These are phyloP conservation scores for Sugiyamaella mastotermitis DNA, from an alignment of 805 yeast species.

Conservation along the genomic window DNA sequence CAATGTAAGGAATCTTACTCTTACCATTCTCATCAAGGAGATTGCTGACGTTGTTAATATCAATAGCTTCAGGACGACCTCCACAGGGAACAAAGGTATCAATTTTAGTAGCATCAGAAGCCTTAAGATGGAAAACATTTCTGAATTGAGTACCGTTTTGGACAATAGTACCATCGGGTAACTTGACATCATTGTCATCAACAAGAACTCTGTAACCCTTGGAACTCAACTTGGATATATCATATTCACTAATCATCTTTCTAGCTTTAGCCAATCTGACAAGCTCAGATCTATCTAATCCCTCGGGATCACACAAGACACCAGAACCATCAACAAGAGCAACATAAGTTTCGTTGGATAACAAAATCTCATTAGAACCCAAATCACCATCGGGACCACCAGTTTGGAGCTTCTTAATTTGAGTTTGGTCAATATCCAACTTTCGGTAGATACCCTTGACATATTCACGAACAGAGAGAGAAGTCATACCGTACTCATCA, in stretches of 20 bases:
- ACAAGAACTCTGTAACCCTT: slow-evolving; percentile 79
- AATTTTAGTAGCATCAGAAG: slow-evolving; percentile 54
- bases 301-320: slow-evolving; percentile 86
- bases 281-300: slow-evolving; percentile 76
- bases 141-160: slow-evolving; percentile 86
- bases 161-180: slow-evolving; percentile 73
- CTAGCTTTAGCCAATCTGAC: slow-evolving; percentile 71
- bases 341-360: slow-evolving; percentile 80
- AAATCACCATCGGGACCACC: slow-evolving; percentile 99
- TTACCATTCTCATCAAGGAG: slow-evolving; percentile 78
- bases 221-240: slow-evolving; percentile 56
- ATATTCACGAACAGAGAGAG: slow-evolving; percentile 86
- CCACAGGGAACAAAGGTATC: slow-evolving; percentile 97
- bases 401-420: slow-evolving; percentile 80
- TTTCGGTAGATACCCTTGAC: slow-evolving; percentile 84
- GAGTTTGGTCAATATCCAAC: slow-evolving; percentile 50
- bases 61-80: slow-evolving; percentile 96
- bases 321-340: slow-evolving; percentile 95
- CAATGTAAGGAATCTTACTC: slow-evolving; percentile 75
- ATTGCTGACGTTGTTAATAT: slow-evolving; percentile 68
- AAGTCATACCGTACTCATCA: slow-evolving; percentile 97
- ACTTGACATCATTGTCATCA: slow-evolving; percentile 70
- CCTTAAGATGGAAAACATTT: slow-evolving; percentile 79
- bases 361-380: slow-evolving; percentile 89
- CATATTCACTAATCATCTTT: slow-evolving; percentile 64